A percentile compares a stretch with the other conserved stretches of the same genome.
Evolutionary conservation across 2,329 filamentous ascomycete genomes (phyloP).

Genomic region (Claviceps monticola): DNA sequence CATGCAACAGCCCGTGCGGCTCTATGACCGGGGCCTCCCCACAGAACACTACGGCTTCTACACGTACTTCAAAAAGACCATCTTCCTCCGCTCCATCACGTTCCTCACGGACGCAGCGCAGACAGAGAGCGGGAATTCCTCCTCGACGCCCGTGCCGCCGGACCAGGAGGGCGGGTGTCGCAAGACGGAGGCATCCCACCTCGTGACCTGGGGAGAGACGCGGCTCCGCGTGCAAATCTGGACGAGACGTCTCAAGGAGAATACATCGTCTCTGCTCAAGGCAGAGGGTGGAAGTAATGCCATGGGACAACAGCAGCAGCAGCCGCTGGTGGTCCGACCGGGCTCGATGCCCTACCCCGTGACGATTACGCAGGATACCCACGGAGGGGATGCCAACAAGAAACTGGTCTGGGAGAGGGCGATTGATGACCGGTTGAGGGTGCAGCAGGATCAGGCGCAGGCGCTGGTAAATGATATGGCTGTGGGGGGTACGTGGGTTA

Average conservation of each 20-base stretch:
- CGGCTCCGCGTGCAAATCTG: slow-evolving; percentile 52
- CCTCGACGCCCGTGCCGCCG: slow-evolving; percentile 15
- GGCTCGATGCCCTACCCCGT: slow-evolving; percentile 52
- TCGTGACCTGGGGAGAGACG: slow-evolving; percentile 46
- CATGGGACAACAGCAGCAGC: background rate
- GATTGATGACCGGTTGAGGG: slow-evolving; percentile 31
- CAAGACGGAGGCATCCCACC: slow-evolving; percentile 36
- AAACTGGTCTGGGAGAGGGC: slow-evolving; percentile 43
- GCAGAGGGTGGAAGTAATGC: slow-evolving; percentile 10
- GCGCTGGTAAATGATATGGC: slow-evolving; percentile 35
- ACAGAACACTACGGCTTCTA: slow-evolving; percentile 93
- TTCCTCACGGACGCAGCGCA: slow-evolving; percentile 25
- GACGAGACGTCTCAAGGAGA: slow-evolving; percentile 36
- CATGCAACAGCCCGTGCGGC: slow-evolving; percentile 61
- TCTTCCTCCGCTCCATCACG: slow-evolving; percentile 55
- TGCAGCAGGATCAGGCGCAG: slow-evolving; percentile 28
- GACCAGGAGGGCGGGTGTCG: slow-evolving; percentile 42
- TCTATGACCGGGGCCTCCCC: slow-evolving; percentile 68
- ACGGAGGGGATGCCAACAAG: slow-evolving; percentile 38
- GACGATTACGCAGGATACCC: slow-evolving; percentile 46
- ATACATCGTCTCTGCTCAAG: slow-evolving; percentile 25
- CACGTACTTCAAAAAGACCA: slow-evolving; percentile 75
- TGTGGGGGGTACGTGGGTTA: slow-evolving; percentile 38
- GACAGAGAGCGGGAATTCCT: slow-evolving; percentile 17
- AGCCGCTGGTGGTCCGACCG: slow-evolving; percentile 24